Evolutionary conservation across 352 stramenopile species (phyloP), one percentile per base, ranked within the genome.

Genomic region (Pythium brachiatum): DNA sequence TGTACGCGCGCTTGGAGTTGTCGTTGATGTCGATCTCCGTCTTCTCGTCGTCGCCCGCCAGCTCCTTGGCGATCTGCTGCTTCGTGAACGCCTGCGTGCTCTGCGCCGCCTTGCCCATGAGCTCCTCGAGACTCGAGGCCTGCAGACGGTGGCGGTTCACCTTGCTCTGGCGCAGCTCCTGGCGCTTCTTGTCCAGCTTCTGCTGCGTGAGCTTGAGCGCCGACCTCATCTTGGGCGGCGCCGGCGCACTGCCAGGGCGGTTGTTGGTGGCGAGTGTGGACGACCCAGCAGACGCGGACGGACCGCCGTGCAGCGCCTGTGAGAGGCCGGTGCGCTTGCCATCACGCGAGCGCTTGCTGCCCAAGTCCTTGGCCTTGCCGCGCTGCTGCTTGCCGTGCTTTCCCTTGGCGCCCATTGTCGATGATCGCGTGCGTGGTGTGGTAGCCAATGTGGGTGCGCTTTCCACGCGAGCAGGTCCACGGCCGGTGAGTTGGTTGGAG

Each of bases 1-100:
- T 91, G 83, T 98, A 99, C 15, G 96, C 93, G 38, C 90, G 88
- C 25, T 95, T 88, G 53, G 92, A 96, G 39, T 86, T 88, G 63
- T 96, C 95, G 72, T 78, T 94, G 75, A 82, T 88, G 55, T 71
- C 67, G 2, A 89, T 68, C 44, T 84, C 69, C 7, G 57, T 60
- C 39, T 54, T 51, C 13, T 64, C 55, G 59, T 56, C 46, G 43
- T 64, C 64, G 57, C 47, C 54, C 15, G 70, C 62, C 54, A 31
- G 29, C 20, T 51, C 59, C 66, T 69, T 60, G 53, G 68, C 21
- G 20, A 39, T 59, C 57, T 72, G 58, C 58, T 76, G 71, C 47
- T 73, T 55, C 53, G 85, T 67, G 47, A 78, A 89, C 21, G 72
- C 65, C 29, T 74, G 57, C n/a, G 66, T 66, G 7, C 62, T 86